Base-by-base conservation (phyloP, 768 basidiomycete genomes). In the Trametes maxima region DNA sequence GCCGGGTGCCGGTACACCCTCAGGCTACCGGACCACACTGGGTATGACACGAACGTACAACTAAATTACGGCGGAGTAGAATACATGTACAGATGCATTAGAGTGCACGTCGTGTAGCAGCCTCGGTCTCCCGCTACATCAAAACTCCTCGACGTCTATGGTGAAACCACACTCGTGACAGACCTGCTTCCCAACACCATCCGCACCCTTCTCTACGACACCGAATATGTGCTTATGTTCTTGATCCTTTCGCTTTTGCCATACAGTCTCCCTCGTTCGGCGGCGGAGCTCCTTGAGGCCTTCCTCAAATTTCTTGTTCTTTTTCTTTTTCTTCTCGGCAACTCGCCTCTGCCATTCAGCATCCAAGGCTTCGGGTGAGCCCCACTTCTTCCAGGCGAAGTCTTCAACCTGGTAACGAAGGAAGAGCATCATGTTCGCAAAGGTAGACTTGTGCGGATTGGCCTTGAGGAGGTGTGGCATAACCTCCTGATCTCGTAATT, bases 361-460 rank as follows among this genome's bases (percentile, higher is more conserved):
- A 69, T 98, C 96, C 49, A 99, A 74, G 11, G 86, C 93, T 72
- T 97, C 95, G 10, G 92, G 82, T 1, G 94, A 92, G 0, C 94
- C 95, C 97, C 97, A 99, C 75, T 99, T 99, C 72, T 92, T 88
- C 90, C 89, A 97, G 5, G 97, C 96, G 74, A 95, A 98, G 46
- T 88, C 92, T 73, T 99, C 97, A 1, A 97, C 93, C 73, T 98
- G 96, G 69, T 79, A 89, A 36, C 97, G 87, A 5, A 98, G 80
- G 76, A 91, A 98, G 21, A 99, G 82, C 97, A 98, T 98, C 97
- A 98, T 98, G 79, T 98, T 99, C 37, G 92, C 91, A 71, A 92
- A 98, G 0, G 93, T 95, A 12, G 94, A 90, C 65, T 92, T 90
- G 77, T 97, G 95, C 3, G 94, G 95, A 72, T 98, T 98, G 19